These are phyloP conservation scores for Arxiozyma slooffiae DNA, from an alignment of 1,139 yeast genomes.

Conservation along the genomic window DNA sequence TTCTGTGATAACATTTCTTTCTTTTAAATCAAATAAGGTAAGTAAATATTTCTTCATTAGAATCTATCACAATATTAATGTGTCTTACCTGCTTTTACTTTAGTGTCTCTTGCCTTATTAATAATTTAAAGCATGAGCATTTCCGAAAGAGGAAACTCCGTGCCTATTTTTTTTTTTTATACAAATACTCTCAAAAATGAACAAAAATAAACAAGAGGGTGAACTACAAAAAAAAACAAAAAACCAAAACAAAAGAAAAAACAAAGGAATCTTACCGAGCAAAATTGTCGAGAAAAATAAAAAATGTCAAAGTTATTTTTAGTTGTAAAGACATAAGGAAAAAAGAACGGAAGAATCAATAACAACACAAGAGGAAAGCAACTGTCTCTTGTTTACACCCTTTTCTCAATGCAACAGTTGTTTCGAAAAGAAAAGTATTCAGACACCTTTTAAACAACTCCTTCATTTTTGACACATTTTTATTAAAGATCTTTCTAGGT, in stretches of 20 bases:
- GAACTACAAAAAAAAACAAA: neutral
- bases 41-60: too few species aligned
- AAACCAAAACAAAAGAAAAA: too few species aligned
- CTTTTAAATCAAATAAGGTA: too few species aligned
- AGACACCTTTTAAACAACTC: neutral
- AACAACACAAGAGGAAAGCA: neutral
- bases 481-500: too few species aligned
- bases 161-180: neutral
- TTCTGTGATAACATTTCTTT: too few species aligned
- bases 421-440: too few species aligned
- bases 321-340: neutral
- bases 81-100: too few species aligned
- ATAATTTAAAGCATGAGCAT: neutral
- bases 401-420: neutral
- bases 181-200: too few species aligned
- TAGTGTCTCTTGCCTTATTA: too few species aligned
- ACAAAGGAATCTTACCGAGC: slow-evolving; percentile 1
- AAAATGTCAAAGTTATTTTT: neutral
- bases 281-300: neutral
- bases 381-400: neutral
- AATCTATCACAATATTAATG: too few species aligned
- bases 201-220: too few species aligned
- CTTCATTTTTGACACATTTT: neutral
- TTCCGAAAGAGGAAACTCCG: neutral
- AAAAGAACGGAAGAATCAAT: too few species aligned